These are phyloP conservation scores for Allium sativum DNA, from an alignment of 106 monocot species.

Conservation along the genomic window DNA sequence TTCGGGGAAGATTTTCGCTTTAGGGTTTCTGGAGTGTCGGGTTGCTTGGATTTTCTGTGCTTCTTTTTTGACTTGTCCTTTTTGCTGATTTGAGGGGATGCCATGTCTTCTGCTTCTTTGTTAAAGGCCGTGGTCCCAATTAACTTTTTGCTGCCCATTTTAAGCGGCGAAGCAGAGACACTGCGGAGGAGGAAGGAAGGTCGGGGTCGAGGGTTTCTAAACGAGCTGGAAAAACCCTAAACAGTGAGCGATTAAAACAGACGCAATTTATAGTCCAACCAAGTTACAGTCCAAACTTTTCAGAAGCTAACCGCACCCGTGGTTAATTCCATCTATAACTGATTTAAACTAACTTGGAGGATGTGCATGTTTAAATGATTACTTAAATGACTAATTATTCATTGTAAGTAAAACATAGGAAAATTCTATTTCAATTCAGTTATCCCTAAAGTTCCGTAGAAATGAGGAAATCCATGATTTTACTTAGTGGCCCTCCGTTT, in stretches of 20 bases:
- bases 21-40: neutral
- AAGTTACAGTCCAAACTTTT: too few species aligned
- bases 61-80: slow-evolving; percentile 14
- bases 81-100: slow-evolving; percentile 2
- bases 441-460: too few species aligned
- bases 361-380: too few species aligned
- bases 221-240: neutral
- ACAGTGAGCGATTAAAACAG: neutral
- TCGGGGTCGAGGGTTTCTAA: slow-evolving; percentile 5
- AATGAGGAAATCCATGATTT: too few species aligned
- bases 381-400: too few species aligned
- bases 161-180: slow-evolving; percentile 4
- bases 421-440: too few species aligned
- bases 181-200: neutral
- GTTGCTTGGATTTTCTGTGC: neutral
- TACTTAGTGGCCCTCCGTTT: too few species aligned
- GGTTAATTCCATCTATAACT: too few species aligned
- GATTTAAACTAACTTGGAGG: too few species aligned
- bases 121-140: neutral
- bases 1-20: neutral
- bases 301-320: too few species aligned
- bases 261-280: too few species aligned
- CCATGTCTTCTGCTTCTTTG: slow-evolving; percentile 21
- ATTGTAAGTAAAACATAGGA: too few species aligned
- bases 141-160: slow-evolving; percentile 30